Evolutionary conservation across 2,329 filamentous ascomycete species (phyloP), one percentile per base, ranked within the genome.

Genomic region (Pseudopyricularia cyperi): DNA sequence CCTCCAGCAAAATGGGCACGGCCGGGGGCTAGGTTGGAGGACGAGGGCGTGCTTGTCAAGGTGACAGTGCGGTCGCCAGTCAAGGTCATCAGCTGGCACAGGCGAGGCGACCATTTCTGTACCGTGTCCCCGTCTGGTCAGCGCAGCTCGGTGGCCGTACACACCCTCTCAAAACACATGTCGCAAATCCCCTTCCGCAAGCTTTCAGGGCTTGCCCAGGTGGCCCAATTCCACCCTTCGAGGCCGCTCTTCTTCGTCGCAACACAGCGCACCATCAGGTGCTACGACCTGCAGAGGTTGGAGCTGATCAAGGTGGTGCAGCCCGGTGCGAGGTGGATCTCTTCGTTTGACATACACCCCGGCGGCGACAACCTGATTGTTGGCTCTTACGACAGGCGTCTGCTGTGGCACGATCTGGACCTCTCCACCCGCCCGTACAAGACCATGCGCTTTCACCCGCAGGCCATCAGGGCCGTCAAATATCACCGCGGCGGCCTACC

Each of bases 381-480:
- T 11, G 89, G 90, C 46, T 93, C 89, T 1, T 98, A 97, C 69
- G 93, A 98, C 70, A 83, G 90, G 58, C 83, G 91, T 47, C 75
- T 98, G 3, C 76, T 98, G 32, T 98, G 93, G 93, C 93, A 97
- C 70, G 93, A 98, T 69, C 77, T 97, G 52, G 93, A 98, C 59
- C 80, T 98, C 34, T 93, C 88, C 1, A 83, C 79, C 56, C 82
- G 88, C 49, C 93, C 93, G 0, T 97, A 95, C 75, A 96, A 96
- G 75, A 97, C 91, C 1, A 83, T 98, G 70, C 81, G 93, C 50
- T 98, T 97, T 73, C 93, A 98, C 71, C 72, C 80, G 55, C 87
- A 95, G 68, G 93, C 93, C 46, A 95, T 98, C 61, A 81, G 94
- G 48, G 82, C 85, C 12, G 93, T 96, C 52, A 83, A 81, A 59